Base-by-base conservation (phyloP, 1,284 basidiomycete genomes). In the Ganoderma lucidum region DNA sequence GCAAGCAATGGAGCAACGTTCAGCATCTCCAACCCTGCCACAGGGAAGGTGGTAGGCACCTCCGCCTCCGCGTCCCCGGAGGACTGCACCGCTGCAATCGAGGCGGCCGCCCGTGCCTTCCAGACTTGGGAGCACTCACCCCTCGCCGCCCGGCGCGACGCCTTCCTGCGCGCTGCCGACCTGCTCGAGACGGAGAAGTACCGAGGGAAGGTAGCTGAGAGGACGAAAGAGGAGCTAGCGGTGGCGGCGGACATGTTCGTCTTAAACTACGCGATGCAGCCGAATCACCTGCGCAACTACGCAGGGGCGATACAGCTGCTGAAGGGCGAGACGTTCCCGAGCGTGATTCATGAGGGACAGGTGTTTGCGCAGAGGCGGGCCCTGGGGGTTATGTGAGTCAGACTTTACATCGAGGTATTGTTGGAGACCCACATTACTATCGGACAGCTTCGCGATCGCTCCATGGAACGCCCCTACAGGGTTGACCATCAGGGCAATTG, bases 401-500 rank as follows among this genome's bases (percentile, higher is more conserved):
- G 8, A 32, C 23, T 8, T 5, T 14, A 14, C 6, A 17, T 17
- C 3, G 3, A n/a, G 44, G 19, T 15, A 28, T 37, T 35, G 30
- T 1, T 10, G 28, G 62, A 6, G 32, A n/a, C 41, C 59, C 23
- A 63, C 32, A 58, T 6, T 3, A 44, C 4, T n/a, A 28, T 17
- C 6, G 45, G 14, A 32, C n/a, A 75, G 75, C 39, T 61, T 70
- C 32, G 65, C 64, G 2, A 72, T 70, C 42, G 67, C 64, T 9
- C 68, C 77, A 3, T 83, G 82, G 81, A 88, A 89, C 72, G 83
- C 83, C 5, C 85, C 88, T 0, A 74, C 85, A 12, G 73, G 75
- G 0, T 78, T 90, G n/a, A 75, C 84, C 0, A 70, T 88, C 3
- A 81, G 89, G 15, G 86, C 88, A 0, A 80, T 88, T 48, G 80